These are phyloP conservation scores for Lupinus albus DNA, from an alignment of 306 rosid species.

Conservation along the genomic window DNA sequence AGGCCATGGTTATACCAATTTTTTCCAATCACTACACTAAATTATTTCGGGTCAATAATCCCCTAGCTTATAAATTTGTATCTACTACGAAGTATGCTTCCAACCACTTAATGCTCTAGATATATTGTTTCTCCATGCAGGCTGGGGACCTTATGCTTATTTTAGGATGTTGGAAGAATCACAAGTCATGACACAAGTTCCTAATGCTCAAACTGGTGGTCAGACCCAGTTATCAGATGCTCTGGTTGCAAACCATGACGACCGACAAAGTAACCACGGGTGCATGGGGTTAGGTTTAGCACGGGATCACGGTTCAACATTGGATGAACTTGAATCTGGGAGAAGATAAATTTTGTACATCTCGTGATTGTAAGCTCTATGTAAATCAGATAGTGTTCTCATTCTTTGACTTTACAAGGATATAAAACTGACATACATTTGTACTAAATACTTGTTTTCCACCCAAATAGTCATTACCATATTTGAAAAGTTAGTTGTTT, in stretches of 20 bases:
- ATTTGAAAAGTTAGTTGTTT: no score
- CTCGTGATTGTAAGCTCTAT: slow-evolving; percentile 28
- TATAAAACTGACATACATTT: no score
- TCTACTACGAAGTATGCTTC: slow-evolving; percentile 13
- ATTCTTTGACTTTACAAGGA: not conserved
- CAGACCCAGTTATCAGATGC: slow-evolving; percentile 38
- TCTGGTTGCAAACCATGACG: slow-evolving; percentile 46
- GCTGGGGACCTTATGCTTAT: slow-evolving; percentile 93
- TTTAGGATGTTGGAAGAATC: slow-evolving; percentile 63
- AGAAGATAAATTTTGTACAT: slow-evolving; percentile 40
- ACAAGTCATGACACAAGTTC: slow-evolving; percentile 30
- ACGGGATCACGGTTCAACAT: slow-evolving; percentile 37
- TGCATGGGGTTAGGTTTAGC: slow-evolving; percentile 49
- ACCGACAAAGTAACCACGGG: slow-evolving; percentile 49
- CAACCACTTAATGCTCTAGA: slow-evolving; percentile 27
- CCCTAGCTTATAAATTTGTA: slow-evolving; percentile 3
- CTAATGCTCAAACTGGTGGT: slow-evolving; percentile 6
- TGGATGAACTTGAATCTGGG: slow-evolving; percentile 68
- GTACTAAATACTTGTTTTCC: no score
- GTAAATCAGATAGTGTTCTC: slow-evolving; percentile 16
- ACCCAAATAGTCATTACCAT: no score
- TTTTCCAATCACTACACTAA: no score
- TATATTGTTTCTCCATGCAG: slow-evolving; percentile 48
- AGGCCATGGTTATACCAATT: no score
- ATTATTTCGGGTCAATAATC: not conserved